phyloP scores from a whole-genome alignment of 495 filamentous ascomycete genomes.

The Bacidia rubella region DNA sequence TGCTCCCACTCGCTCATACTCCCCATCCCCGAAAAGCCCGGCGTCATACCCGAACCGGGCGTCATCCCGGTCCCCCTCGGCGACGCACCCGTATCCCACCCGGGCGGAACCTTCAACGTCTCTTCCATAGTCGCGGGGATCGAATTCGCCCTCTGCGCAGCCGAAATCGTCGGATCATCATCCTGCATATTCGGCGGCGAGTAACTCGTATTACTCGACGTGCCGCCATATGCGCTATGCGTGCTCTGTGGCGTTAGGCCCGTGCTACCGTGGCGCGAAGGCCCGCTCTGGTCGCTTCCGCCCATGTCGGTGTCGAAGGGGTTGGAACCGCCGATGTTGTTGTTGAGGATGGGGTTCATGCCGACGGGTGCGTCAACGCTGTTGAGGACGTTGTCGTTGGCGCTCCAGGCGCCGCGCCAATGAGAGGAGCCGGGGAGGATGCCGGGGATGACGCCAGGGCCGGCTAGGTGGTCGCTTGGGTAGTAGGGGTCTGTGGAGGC shows the following conservation, averaged over 20 bases:
- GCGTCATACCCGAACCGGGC: conserved; percentile 1
- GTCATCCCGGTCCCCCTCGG: neutral
- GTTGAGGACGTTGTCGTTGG: neutral
- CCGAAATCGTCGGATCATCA: conserved; percentile 5
- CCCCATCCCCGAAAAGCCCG: conserved; percentile 13
- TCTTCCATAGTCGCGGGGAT: conserved; percentile 4
- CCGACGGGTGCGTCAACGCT: conserved; percentile 1
- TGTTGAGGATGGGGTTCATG: conserved; percentile 1
- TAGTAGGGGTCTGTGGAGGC: neutral
- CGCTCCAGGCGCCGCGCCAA: neutral
- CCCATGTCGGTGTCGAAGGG: conserved; percentile 14
- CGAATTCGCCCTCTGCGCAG: conserved; percentile 2
- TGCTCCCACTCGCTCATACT: conserved; percentile 13
- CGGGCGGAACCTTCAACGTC: conserved; percentile 6
- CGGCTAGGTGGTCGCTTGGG: conserved; percentile 1
- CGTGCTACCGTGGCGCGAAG: conserved; percentile 4
- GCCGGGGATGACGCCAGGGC: neutral
- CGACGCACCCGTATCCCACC: conserved; percentile 6
- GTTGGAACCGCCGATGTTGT: conserved; percentile 1
- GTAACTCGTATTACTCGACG: conserved; percentile 16
- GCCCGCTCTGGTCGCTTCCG: conserved; percentile 10
- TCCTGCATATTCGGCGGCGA: conserved; percentile 2
- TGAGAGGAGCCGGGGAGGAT: neutral
- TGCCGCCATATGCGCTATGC: conserved; percentile 9
- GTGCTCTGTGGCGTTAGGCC: conserved; percentile 12